These are phyloP conservation scores for Chaetomiaceae sp. DNA, from an alignment of 2,329 filamentous ascomycete genomes.

Conservation along the genomic window DNA sequence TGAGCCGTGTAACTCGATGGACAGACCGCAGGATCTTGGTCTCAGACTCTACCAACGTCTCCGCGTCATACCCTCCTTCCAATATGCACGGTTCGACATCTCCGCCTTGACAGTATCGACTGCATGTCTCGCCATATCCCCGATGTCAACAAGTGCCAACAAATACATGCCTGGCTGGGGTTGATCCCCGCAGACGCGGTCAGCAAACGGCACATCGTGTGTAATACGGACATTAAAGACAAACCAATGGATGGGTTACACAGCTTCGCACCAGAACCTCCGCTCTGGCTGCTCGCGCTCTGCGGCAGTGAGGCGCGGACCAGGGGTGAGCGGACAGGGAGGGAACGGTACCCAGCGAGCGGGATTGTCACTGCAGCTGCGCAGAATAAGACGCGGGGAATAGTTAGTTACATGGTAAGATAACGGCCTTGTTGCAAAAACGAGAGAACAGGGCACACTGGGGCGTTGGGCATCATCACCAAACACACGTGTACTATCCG, in stretches of 20 bases:
- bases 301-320: neutral
- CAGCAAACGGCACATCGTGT: neutral
- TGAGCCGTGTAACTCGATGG: constrained; percentile 2
- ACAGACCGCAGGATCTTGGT: constrained; percentile 10
- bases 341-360: constrained; percentile 2
- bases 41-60: constrained; percentile 1
- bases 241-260: neutral
- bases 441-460: too few relatives aligned
- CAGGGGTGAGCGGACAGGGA: neutral
- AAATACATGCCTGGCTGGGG: neutral
- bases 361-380: neutral
- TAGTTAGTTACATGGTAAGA: too few relatives aligned
- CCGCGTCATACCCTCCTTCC: neutral
- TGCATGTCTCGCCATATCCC: neutral
- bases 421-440: too few relatives aligned
- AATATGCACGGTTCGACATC: neutral
- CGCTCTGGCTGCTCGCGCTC: neutral
- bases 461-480: too few relatives aligned
- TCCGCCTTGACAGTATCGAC: neutral
- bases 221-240: neutral
- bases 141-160: neutral
- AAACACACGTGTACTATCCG: too few relatives aligned
- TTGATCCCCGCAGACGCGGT: neutral
- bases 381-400: too few relatives aligned
- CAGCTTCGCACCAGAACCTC: neutral